Evolutionary conservation across 345 rosid species (phyloP), one percentile per base, ranked within the genome.

Genomic region (Salix udensis): DNA sequence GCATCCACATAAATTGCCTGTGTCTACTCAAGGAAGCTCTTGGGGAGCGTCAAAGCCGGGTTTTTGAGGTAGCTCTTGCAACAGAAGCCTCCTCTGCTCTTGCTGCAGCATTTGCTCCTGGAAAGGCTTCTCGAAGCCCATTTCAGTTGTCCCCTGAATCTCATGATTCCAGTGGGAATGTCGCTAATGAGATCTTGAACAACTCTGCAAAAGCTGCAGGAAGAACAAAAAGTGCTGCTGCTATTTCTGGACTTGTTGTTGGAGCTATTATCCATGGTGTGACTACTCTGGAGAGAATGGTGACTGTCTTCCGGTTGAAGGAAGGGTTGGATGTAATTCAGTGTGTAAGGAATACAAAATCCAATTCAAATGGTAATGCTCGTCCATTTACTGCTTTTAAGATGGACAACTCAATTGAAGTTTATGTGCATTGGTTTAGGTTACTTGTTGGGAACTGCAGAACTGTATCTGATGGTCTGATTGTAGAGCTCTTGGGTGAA

Each of bases 1-100:
- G 85, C n/a, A 86, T 94, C 76, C 94, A 96, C 84, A 82, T 94
- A 81, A 87, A 83, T 61, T 94, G 97, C 83, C 80, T 96, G 48
- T 88, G 91, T 80, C 88, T 96, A 66, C 89, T 96, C 5, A 94
- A 89, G 85, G 99, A 94, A 78, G 97, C 96, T 76, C 90, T 96
- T 82, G 99, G 98, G 76, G 98, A 94, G 80, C 98, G 98, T 82
- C 98, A 94, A 77, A 89, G 92, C 81, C 90, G 94, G 76, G 97
- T 87, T 72, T 92, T 94, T 85, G 99, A 96, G 89, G 89, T 96
- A 78, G 99, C 98, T 79, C 94, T 94, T 81, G 98, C 96, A 66
- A 87, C 91, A 46, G 99, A 96, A 86, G 92, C 94, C 78, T 90
- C 91, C 67, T 77, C 92, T 77, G 89, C 94, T 70, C 92, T 96